Base-by-base conservation (phyloP, 176 grass and related monocot genomes). In the Avena eriantha region DNA sequence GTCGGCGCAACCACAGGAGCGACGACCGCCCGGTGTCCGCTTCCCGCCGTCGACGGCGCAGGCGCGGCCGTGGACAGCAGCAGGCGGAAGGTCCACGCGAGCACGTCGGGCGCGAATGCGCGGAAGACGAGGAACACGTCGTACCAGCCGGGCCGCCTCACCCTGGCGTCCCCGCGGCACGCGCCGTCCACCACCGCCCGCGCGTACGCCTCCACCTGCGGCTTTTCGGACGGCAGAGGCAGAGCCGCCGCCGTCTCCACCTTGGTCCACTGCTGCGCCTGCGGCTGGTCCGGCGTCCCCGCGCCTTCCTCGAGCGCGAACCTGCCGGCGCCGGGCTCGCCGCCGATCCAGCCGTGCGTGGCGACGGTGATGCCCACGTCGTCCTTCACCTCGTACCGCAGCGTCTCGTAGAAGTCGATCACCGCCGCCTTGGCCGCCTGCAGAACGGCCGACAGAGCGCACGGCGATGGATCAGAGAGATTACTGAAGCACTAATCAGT, bases 361-460 rank as follows among this genome's bases (percentile, higher is more conserved):
- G 90, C 92, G 2, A 94, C 86, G 0, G 91, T 98, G 73, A 98
- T 83, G 41, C 93, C 93, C 15, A 94, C 96, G 22, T 90, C 90
- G 19, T 98, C 93, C 69, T 82, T 89, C 68, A 95, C 78, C 86
- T 95, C 91, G 76, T 92, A 94, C 79, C 96, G 81, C 21, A 98
- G 90, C 53, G 90, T 89, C 70, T 98, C 93, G 72, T 98, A 98
- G 81, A 98, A 98, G 77, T 95, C 91, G 75, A 94, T 74, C 84
- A 94, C 93, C 7, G 96, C 96, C 0, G 93, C 91, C 50, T 98
- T 95, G 1, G 96, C 96, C 10, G 91, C 96, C 96, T 98, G 83
- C 67, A 21, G 18, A 41, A 41, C 39, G 36, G 64, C 64, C 29
- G 24, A 24, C 61, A 16, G 0, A 65, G 12, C 26, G 0, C 31